Evolutionary conservation across 1,139 yeast species (phyloP), one percentile per base, ranked within the genome.

Genomic region (Maudiozyma humilis): DNA sequence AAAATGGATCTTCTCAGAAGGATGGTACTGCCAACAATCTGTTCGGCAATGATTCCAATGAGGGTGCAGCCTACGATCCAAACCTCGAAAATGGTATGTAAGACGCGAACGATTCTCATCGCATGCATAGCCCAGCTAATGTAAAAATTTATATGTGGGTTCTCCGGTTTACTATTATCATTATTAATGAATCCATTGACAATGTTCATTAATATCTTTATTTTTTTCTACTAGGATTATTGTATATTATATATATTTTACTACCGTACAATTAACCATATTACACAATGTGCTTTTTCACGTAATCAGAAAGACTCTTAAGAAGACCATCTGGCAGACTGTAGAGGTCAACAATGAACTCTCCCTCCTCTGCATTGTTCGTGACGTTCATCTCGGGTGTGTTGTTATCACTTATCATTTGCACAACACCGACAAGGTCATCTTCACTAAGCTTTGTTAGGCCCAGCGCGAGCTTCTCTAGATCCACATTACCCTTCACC

Each of bases 341-440:
- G 65, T 80, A 89, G 57, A 91, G 73, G 67, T 91, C 98, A 85
- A 91, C 87, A 47, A 95, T 89, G 65, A 91, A 91, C 69, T 91
- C 98, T 41, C 98, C 98, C 58, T 87, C 93, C 51, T 89, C 97
- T 42, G 86, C 89, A 62, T 91, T 96, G 66, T 91, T 91, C 63
- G 89, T 88, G 59, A 91, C 85, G 66, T 85, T 88, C 96, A 91
- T 91, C 47, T 91, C 97, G 40, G 86, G 81, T 15, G 97, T 88
- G 65, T 87, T 80, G 67, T 91, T 91, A 65, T 91, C 97, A 44
- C 95, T 88, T 32, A 91, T 94, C 96, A 91, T 89, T 66, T 91
- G 97, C 44, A 91, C 97, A 42, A 91, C 93, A 32, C 89, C 94
- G 47, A 91, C 78, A 57, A 91, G 73, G 64, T 91, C 97, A 63